Evolutionary conservation across 1,284 basidiomycete genomes (phyloP), one percentile per base, ranked within the genome.

Genomic region (Cutaneotrichosporon cutaneum): DNA sequence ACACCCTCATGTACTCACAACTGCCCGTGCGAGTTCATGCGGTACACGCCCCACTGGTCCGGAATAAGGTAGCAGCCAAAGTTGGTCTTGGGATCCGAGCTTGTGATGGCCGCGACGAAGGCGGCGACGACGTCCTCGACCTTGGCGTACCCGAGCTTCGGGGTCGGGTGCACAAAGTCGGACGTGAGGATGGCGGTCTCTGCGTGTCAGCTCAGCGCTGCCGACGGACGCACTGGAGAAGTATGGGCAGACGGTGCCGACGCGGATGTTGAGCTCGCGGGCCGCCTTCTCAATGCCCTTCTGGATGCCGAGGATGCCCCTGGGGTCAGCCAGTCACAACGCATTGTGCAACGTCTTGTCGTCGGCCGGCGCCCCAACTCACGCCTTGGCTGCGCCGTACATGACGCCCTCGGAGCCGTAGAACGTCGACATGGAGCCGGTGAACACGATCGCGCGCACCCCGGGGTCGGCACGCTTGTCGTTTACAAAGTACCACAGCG

Each of bases 161-260:
- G 64, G 48, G 56, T 33, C 22, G 64, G 64, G 64, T 66, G 64
- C 10, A 66, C 64, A 52, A 66, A 66, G 56, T 56, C 51, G 5
- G 35, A 11, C 21, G 42, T 27, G 53, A 66, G 55, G 51, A 66
- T 66, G 48, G 50, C 54, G n/a, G 64, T 66, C 35, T 65, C 63
- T 65, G 54, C 0, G 0, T 1, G 44, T 60, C 26, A 54, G 60
- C 50, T 21, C 13, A 8, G 13, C 8, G 26, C 21, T 4, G 44
- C 3, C 3, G 10, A 10, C 18, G 2, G 21, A 65, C 63, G 32
- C 35, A 65, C 63, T 65, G 18, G 64, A 59, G 42, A 66, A 66
- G 61, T 63, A 66, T 2, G 64, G 64, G 54, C 64, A 66, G 22
- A 66, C 50, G 3, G 61, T 63, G 4, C 16, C 59, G 18, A 60